Evolutionary conservation across 2,329 filamentous ascomycete species (phyloP), one percentile per base, ranked within the genome.

Genomic region (Aspergillus caelatus): DNA sequence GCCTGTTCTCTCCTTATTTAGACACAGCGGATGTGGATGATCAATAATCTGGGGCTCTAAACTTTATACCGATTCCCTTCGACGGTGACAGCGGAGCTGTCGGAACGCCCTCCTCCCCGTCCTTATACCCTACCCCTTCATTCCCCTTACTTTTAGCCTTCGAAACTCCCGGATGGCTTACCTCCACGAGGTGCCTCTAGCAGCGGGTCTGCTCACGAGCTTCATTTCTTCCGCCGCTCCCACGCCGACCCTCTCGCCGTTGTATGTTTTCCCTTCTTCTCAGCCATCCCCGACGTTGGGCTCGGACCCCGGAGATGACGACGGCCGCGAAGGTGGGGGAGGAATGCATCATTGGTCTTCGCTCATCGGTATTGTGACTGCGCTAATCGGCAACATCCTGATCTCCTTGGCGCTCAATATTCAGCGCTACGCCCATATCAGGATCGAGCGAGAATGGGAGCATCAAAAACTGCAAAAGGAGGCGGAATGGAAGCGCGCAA

Each of bases 391-490:
- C 61, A 99, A 99, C 73, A 83, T 97, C 39, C 85, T 99, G 59
- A 98, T 99, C 69, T 96, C 94, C 0, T 89, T 99, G 67, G 95
- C 95, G 14, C 87, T 99, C 65, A 99, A 99, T 75, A 94, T 96
- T 57, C 95, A 99, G 79, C 89, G 95, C 68, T 98, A 98, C 76
- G 94, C 95, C 39, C 95, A 99, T 75, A 92, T 95, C 62, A 87
- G 90, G 62, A 85, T 99, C 65, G 88, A 92, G 66, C 85, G 89
- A 70, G 89, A 94, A 75, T 88, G 85, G 69, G 83, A 85, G 53
- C 84, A 86, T 65, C 81, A 84, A 53, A 84, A 85, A 58, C 82
- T 84, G 65, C 84, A 82, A 54, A 83, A 85, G 50, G 85, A 81
- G 67, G 81, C 84, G 57, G 82, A 84, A n/a, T 72, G 84, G 70